A percentile compares a stretch with the other conserved stretches of the same genome.
Conservation (phyloP, 2,329 filamentous ascomycete species). For the Onygena corvina region DNA sequence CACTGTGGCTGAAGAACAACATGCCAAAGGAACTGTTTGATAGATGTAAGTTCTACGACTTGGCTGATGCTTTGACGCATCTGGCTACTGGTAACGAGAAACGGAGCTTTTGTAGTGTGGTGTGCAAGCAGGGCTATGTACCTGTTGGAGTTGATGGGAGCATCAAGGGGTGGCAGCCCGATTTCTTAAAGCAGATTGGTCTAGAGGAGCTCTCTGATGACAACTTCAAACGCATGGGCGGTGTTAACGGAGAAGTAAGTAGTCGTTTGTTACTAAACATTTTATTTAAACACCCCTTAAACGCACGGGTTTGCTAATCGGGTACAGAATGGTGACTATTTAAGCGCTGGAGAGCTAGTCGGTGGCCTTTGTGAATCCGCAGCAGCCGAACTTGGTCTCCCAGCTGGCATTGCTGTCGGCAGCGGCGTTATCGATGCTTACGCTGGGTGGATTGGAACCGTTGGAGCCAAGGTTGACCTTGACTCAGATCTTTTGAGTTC, state of each 20-base stretch:
- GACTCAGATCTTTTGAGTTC: conserved; percentile 54
- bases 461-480: conserved; percentile 87
- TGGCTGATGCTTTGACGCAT: conserved; percentile 86
- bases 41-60: conserved; percentile 92
- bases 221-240: conserved; percentile 85
- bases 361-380: conserved; percentile 76
- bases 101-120: conserved; percentile 85
- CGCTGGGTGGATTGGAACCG: conserved; percentile 95
- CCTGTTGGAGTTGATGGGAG: conserved; percentile 95
- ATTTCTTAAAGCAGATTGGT: conserved; percentile 79
- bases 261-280: conserved; percentile 28
- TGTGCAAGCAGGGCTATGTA: conserved; percentile 94
- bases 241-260: conserved; percentile 87
- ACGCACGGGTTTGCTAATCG: background rate
- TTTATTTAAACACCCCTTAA: background rate
- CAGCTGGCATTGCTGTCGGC: conserved; percentile 77
- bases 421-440: conserved; percentile 98
- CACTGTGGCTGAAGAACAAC: conserved; percentile 95
- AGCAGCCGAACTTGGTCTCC: conserved; percentile 69
- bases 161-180: conserved; percentile 95
- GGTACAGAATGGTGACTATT: conserved; percentile 71
- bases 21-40: conserved; percentile 87
- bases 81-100: conserved; percentile 86
- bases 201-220: conserved; percentile 73
- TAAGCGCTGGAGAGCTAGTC: conserved; percentile 83